These are phyloP conservation scores for Garcia nutans DNA, from an alignment of 345 rosid species.

Conservation along the genomic window DNA sequence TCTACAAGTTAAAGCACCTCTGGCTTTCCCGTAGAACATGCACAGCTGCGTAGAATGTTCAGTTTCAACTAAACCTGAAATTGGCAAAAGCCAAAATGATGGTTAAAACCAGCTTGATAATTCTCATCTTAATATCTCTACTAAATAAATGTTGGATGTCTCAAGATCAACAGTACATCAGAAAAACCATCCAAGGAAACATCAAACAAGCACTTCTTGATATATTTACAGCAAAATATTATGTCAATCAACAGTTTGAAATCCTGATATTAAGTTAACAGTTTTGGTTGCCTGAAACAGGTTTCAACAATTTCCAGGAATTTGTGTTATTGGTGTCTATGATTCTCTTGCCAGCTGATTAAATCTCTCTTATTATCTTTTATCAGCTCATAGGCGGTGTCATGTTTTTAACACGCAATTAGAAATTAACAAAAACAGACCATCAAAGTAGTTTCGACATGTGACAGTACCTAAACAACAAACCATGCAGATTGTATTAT, in stretches of 20 bases:
- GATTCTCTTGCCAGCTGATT: background rate
- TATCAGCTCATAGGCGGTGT: background rate
- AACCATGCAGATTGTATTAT: background rate
- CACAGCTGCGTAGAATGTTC: background rate
- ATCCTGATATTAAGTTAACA: background rate
- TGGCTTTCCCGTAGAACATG: background rate
- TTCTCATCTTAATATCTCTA: background rate
- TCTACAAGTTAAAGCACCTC: background rate
- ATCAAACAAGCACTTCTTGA: background rate
- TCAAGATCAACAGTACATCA: background rate
- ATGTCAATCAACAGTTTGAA: background rate
- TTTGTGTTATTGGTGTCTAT: too few relatives aligned
- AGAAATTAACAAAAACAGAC: background rate
- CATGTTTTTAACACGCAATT: too few relatives aligned
- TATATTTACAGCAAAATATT: too few relatives aligned
- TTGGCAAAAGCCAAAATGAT: slow-evolving; percentile 5
- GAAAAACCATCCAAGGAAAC: background rate
- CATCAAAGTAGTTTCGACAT: background rate
- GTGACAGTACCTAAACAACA: background rate
- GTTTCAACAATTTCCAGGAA: background rate
- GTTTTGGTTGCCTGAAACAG: background rate
- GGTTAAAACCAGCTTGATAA: background rate
- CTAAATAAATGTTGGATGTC: background rate
- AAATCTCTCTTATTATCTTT: background rate
- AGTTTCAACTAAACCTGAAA: slow-evolving; percentile 19